These are phyloP conservation scores for Haberlea rhodopensis DNA, from an alignment of 257 asterid genomes.

Conservation along the genomic window DNA sequence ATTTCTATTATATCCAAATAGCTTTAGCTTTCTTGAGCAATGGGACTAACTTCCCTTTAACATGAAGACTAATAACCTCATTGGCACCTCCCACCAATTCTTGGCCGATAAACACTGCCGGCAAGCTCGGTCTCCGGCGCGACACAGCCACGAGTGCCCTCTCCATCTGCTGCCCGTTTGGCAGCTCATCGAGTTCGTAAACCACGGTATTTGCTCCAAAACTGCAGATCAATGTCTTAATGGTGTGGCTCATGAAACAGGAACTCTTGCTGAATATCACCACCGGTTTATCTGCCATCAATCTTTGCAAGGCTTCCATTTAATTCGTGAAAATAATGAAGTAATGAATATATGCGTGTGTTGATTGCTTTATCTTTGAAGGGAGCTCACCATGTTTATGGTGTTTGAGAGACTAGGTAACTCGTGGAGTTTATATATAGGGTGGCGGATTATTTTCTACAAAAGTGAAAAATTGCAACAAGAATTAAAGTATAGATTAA, in stretches of 20 bases:
- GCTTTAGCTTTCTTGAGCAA: slow-evolving; percentile 78
- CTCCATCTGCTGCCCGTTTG: slow-evolving; percentile 61
- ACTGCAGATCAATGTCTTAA: slow-evolving; percentile 55
- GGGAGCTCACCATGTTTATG: slow-evolving; percentile 19
- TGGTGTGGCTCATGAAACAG: slow-evolving; percentile 72
- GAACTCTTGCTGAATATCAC: slow-evolving; percentile 72
- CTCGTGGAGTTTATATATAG: slow-evolving; percentile 33
- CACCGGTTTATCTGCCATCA: slow-evolving; percentile 60
- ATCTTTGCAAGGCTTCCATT: slow-evolving; percentile 52
- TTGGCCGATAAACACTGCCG: slow-evolving; percentile 66
- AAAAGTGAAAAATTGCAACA: too few relatives aligned
- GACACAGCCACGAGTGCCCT: slow-evolving; percentile 35
- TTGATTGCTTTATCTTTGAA: slow-evolving; percentile 10
- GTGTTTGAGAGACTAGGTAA: slow-evolving; percentile 24
- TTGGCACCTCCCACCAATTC: slow-evolving; percentile 62
- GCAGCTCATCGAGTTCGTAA: slow-evolving; percentile 59
- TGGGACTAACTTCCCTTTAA: slow-evolving; percentile 58
- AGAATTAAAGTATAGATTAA: too few relatives aligned
- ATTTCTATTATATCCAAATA: slow-evolving; percentile 71
- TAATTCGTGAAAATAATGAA: background rate
- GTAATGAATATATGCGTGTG: background rate
- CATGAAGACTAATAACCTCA: slow-evolving; percentile 77
- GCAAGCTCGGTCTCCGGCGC: slow-evolving; percentile 42
- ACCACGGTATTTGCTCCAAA: slow-evolving; percentile 66
- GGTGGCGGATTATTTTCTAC: slow-evolving; percentile 7